Evolutionary conservation across 768 basidiomycete species (phyloP).

Genomic region (Suillus subaureus): DNA sequence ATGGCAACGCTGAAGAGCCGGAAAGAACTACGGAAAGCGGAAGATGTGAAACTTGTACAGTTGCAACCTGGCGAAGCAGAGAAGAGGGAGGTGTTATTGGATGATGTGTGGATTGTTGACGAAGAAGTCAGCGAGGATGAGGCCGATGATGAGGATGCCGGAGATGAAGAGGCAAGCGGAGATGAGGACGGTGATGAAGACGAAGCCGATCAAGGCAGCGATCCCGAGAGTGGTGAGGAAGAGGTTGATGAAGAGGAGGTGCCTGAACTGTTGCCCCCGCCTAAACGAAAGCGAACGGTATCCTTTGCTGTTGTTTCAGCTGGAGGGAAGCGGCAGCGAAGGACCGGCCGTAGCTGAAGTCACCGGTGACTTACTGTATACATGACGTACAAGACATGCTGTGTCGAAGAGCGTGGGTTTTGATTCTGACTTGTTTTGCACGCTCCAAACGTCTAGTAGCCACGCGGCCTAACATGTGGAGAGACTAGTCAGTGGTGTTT

Average conservation of each 20-base stretch:
- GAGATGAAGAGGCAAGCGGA: conserved; percentile 41
- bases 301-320: conserved; percentile 42
- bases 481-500: background rate
- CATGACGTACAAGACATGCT: conserved; percentile 7
- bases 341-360: conserved; percentile 5
- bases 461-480: background rate
- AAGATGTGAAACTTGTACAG: conserved; percentile 58
- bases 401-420: conserved; percentile 5
- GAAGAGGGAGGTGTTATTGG: conserved; percentile 42
- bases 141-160: conserved; percentile 38
- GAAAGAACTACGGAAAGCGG: conserved; percentile 66
- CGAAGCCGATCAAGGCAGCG: conserved; percentile 36
- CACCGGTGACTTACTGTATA: background rate
- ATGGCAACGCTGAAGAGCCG: conserved; percentile 51
- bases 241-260: conserved; percentile 42
- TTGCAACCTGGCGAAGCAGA: conserved; percentile 44
- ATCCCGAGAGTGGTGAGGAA: conserved; percentile 40
- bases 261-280: conserved; percentile 32
- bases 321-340: conserved; percentile 15
- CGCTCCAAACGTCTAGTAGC: background rate
- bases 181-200: conserved; percentile 26
- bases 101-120: conserved; percentile 36
- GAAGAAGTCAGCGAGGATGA: conserved; percentile 34
- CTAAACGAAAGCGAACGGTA: conserved; percentile 50
- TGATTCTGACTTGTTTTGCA: conserved; percentile 14